Evolutionary conservation across 148 eudicot genomes (phyloP).

Genomic region (Dysphania ambrosioides): DNA sequence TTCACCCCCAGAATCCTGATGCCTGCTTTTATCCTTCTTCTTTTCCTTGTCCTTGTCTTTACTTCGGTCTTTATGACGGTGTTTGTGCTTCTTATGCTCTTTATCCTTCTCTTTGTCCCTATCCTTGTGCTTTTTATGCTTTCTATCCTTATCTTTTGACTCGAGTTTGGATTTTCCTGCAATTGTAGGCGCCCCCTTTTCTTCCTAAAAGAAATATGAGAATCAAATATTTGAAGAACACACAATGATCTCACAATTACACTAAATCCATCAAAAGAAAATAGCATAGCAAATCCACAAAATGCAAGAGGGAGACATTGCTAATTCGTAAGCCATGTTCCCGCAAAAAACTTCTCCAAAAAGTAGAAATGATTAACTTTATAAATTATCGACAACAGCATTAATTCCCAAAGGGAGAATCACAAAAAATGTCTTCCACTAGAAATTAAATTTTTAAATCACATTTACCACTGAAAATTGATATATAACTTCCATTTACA

Average conservation of each 20-base stretch:
- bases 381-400: not conserved
- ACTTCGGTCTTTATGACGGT: constrained; percentile 89
- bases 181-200: constrained; percentile 80
- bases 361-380: not conserved
- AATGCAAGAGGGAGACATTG: not conserved
- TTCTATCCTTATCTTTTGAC: constrained; percentile 84
- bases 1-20: constrained; percentile 70
- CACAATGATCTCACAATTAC: not conserved
- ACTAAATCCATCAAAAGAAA: not conserved
- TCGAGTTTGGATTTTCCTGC: constrained; percentile 74
- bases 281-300: not conserved
- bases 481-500: not conserved
- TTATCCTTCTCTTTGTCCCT: constrained; percentile 83
- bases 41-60: constrained; percentile 89
- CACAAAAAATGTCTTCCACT: too few species aligned
- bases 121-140: constrained; percentile 84
- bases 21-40: constrained; percentile 76
- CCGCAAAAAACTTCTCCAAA: not conserved
- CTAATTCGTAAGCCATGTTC: not conserved
- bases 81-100: constrained; percentile 96
- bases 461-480: too few species aligned
- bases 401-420: not conserved
- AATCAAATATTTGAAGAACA: not conserved
- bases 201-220: constrained; percentile 45
- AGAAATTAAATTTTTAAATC: too few species aligned